Evolutionary conservation across 202 grass and related monocot genomes (phyloP), one percentile per base, ranked within the genome.

Genomic region (Panicum hallii): DNA sequence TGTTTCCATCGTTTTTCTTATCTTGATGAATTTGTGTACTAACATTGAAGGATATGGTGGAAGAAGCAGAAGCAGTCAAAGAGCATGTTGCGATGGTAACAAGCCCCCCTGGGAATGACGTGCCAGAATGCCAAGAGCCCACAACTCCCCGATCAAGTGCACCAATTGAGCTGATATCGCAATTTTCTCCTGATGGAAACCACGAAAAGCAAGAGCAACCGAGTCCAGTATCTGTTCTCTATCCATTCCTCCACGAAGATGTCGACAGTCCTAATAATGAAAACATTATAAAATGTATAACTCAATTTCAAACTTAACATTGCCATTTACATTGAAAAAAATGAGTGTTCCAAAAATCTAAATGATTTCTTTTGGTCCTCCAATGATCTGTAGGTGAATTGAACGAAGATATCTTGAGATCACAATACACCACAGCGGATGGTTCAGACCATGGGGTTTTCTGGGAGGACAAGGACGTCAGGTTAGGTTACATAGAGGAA

Each of bases 171-270:
- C 63, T 64, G 49, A 91, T 75, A 86, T 75, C 84, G 32, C 81
- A 82, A 81, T 74, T 83, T 72, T 90, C 68, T 77, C 44, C 64
- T 17, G 88, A 88, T 15, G 79, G 64, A 50, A 85, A 28, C 77
- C 36, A 28, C 22, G 88, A 90, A 87, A 99, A 92, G 74, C 52
- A 68, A 57, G 97, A 96, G 70, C 75, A 91, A 43, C 91, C 91
- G 62, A 99, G 86, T 77, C 91, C 91, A 16, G 82, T 94, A 70
- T 92, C 91, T 77, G 82, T 99, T 75, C 90, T 99, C 15, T 88
- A 99, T 63, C 47, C 56, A 7, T 81, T 95, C 87, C 83, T 97
- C 79, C 63, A 75, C 66, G 91, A 92, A 57, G 90, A 88, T 69
- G 62, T 3, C 11, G 17, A 63, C 58, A 85, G 56, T 66, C 74